Evolutionary conservation across 371 early-diverging fungal genomes (phyloP).

Genomic region (Syncephalastrum racemosum): DNA sequence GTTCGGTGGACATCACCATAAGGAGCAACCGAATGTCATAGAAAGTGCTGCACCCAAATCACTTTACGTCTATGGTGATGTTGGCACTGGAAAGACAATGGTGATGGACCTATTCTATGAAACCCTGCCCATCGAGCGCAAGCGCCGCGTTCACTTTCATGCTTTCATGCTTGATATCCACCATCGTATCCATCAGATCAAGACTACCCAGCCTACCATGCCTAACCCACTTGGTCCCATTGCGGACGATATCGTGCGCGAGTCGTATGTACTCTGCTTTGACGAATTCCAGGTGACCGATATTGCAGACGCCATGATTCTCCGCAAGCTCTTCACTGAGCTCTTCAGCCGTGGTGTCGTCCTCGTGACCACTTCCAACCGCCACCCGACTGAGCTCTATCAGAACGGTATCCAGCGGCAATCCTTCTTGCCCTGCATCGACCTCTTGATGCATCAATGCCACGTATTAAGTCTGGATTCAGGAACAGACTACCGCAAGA

Average conservation of each 20-base stretch:
- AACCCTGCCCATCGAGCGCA: slow-evolving; percentile 64
- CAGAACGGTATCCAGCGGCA: slow-evolving; percentile 92
- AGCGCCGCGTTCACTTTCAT: slow-evolving; percentile 92
- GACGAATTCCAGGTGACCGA: slow-evolving; percentile 98
- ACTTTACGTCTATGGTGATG: slow-evolving; percentile 81
- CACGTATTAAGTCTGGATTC: slow-evolving; percentile 81
- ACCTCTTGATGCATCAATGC: slow-evolving; percentile 78
- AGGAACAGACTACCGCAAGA: slow-evolving; percentile 86
- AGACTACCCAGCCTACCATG: slow-evolving; percentile 46
- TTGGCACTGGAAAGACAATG: slow-evolving; percentile 93
- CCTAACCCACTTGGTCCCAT: slow-evolving; percentile 79
- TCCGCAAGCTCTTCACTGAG: slow-evolving; percentile 80
- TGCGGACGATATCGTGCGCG: slow-evolving; percentile 77
- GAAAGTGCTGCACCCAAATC: slow-evolving; percentile 48
- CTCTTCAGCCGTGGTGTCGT: slow-evolving; percentile 88
- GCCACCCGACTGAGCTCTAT: slow-evolving; percentile 94
- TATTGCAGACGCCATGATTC: slow-evolving; percentile 96
- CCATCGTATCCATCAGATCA: slow-evolving; percentile 75
- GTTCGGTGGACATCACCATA: slow-evolving; percentile 6
- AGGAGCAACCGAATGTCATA: neutral
- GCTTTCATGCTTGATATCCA: slow-evolving; percentile 95
- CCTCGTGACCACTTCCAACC: slow-evolving; percentile 88
- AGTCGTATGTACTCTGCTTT: slow-evolving; percentile 88
- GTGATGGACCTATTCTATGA: slow-evolving; percentile 96
- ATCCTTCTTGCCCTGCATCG: slow-evolving; percentile 90